Percentiles rank a stretch among this genome's conserved stretches.
Conservation (phyloP, 2,329 filamentous ascomycete genomes). For the Sporothrix pallida region DNA sequence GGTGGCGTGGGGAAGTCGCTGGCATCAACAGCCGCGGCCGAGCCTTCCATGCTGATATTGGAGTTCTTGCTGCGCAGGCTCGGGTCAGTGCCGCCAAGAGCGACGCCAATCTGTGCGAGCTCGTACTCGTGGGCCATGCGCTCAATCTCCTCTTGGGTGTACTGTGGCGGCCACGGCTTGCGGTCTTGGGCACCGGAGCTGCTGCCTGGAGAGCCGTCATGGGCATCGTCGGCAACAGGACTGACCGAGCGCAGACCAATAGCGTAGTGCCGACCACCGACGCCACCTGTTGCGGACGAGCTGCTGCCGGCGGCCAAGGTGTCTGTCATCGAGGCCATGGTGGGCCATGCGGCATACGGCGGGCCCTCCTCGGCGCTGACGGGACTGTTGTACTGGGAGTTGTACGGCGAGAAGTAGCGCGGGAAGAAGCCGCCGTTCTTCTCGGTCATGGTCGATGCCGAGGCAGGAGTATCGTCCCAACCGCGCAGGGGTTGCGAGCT, state of each 20-base stretch:
- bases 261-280: constrained; percentile 8
- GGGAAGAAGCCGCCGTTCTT: constrained; percentile 46
- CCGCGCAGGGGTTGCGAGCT: constrained; percentile 59
- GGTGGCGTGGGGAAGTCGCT: constrained; percentile 7
- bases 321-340: constrained; percentile 28
- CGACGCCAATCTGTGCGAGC: constrained; percentile 49
- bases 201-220: constrained; percentile 11
- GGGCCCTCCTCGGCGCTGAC: constrained; percentile 54
- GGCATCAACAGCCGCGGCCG: background rate
- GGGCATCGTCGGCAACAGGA: constrained; percentile 3
- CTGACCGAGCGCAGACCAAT: background rate
- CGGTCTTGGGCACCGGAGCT: background rate
- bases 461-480: constrained; percentile 59
- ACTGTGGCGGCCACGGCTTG: background rate
- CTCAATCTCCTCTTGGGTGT: constrained; percentile 41
- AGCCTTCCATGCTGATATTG: constrained; percentile 40
- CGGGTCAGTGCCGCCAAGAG: constrained; percentile 50
- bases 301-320: constrained; percentile 33
- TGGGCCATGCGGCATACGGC: constrained; percentile 48
- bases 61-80: constrained; percentile 44
- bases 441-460: constrained; percentile 41
- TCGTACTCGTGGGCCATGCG: constrained; percentile 41
- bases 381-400: constrained; percentile 64
- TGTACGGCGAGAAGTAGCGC: constrained; percentile 65
- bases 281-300: constrained; percentile 18